Base-by-base conservation (phyloP, 176 grass and related monocot genomes). In the Paspalum vaginatum region DNA sequence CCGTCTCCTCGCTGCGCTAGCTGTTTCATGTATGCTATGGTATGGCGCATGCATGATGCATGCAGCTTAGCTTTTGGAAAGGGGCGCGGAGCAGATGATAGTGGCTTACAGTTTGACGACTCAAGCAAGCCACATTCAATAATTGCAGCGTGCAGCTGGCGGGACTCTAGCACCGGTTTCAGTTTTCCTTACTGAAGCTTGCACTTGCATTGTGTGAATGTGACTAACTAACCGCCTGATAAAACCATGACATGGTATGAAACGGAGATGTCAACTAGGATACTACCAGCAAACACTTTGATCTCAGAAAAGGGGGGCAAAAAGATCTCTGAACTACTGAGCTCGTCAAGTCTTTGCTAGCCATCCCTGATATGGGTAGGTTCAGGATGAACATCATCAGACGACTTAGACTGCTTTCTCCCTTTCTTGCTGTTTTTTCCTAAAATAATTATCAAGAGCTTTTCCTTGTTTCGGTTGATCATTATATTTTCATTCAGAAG, bases 41-140 rank as follows among this genome's bases (percentile, higher is more conserved):
- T 32, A 32, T 32, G 32, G 32, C 32, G 1, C 32, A 32, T 32
- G 72, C 37, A 7, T 24, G 27, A n/a, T n/a, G n/a, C n/a, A n/a
- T n/a, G n/a, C n/a, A n/a, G n/a, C n/a, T n/a, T 21, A 14, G 57
- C 70, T 83, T 89, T 65, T 53, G 61, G 73, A 78, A 82, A 86
- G 47, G 18, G 11, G 1, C 46, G 9, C n/a, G 27, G 13, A 27
- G 11, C 7, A 43, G 56, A 7, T 55, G 64, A 85, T 65, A 81
- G 75, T 71, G 56, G 41, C 49, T 85, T 70, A 22, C 70, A 74
- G 15, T 80, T 69, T 76, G 70, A 80, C 76, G 38, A 45, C 12
- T 60, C 46, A 7, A 32, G 32, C 32, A 32, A 26, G 43, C 46
- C 2, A 7, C 32, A 41, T 57, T 9, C 6, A 41, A 71, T 71